Base-by-base conservation (phyloP, 148 eudicot genomes). In the Cornus controversa region DNA sequence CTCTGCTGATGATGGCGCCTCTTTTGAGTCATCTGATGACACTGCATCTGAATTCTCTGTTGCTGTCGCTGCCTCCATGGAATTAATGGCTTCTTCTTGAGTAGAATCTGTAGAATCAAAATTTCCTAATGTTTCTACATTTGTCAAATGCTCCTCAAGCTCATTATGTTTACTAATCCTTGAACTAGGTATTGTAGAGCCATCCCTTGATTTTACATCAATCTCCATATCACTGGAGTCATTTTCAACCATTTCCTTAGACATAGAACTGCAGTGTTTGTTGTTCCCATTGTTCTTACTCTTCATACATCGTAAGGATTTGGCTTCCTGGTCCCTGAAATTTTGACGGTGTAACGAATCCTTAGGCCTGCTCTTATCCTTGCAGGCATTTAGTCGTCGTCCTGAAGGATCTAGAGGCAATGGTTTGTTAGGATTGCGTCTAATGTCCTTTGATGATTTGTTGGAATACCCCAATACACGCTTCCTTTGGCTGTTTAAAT, bases 401-500 rank as follows among this genome's bases (percentile, higher is more conserved):
- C 67, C 78, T 25, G 82, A 80, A 23, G 77, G 28, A 71, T 82
- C 83, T 7, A 15, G 45, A 54, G 72, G 79, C 79, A 77, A 25
- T 54, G 68, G 9, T 60, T 79, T 85, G 37, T 71, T 20, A 8
- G 65, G 78, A 72, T 70, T 58, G 31, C 60, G 60, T 37, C 15
- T 36, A 5, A 20, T 47, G 8, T 62, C 78, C 77, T 81, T 82
- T 23, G 77, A 63, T 9, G 74, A 29, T 77, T 86, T 89, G 29
- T 66, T 76, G 45, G 83, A 60, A 73, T 69, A 70, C 15, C 83
- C 83, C 79, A 86, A 66, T 27, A 45, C 50, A 3, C 71, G 76
- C 78, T 89, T 89, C 83, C 78, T 89, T 74, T 93, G 88, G 71
- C 85, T 80, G 16, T 72, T 69, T 73, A 90, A 81, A 80, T 88